Conservation (phyloP, 2,329 filamentous ascomycete species). For the Alternaria arborescens region DNA sequence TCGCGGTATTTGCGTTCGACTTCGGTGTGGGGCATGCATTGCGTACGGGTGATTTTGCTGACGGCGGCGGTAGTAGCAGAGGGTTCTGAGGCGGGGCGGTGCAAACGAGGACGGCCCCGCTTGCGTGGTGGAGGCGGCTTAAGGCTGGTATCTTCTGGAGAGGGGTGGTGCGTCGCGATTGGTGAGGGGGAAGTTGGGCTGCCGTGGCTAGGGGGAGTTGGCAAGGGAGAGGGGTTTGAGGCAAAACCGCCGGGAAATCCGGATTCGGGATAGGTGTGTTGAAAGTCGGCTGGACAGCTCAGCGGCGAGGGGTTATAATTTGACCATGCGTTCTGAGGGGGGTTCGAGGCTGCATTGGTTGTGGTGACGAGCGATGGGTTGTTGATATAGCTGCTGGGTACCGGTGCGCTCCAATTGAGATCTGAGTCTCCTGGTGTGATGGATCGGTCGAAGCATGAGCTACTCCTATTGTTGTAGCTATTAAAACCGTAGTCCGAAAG, state of each 20-base stretch:
- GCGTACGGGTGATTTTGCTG: slow-evolving; percentile 9
- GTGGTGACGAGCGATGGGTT: slow-evolving; percentile 1
- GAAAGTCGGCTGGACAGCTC: slow-evolving; percentile 8
- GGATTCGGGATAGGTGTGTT: slow-evolving; percentile 7
- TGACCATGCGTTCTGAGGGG: slow-evolving; percentile 10
- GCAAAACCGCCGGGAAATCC: slow-evolving; percentile 6
- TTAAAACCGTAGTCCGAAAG: slow-evolving; percentile 10
- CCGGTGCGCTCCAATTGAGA: slow-evolving; percentile 9
- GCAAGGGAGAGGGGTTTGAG: slow-evolving; percentile 12
- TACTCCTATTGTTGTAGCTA: not conserved
- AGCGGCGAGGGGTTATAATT: slow-evolving; percentile 7
- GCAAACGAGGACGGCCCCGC: slow-evolving; percentile 14
- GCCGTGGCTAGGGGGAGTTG: slow-evolving; percentile 8
- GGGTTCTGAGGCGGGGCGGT: slow-evolving; percentile 11
- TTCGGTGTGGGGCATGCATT: slow-evolving; percentile 34
- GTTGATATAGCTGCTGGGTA: slow-evolving; percentile 10
- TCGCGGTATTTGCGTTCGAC: slow-evolving; percentile 26
- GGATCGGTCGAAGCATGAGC: slow-evolving; percentile 6
- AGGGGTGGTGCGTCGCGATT: not conserved
- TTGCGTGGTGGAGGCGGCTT: slow-evolving; percentile 15
- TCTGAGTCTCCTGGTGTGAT: slow-evolving; percentile 1
- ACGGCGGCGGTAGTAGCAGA: not conserved
- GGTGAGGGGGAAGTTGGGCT: slow-evolving; percentile 9
- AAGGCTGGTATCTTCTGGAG: slow-evolving; percentile 3
- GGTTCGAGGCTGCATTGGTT: not conserved